Conservation (phyloP, 2,329 filamentous ascomycete species). For the Parastagonospora avenae region DNA sequence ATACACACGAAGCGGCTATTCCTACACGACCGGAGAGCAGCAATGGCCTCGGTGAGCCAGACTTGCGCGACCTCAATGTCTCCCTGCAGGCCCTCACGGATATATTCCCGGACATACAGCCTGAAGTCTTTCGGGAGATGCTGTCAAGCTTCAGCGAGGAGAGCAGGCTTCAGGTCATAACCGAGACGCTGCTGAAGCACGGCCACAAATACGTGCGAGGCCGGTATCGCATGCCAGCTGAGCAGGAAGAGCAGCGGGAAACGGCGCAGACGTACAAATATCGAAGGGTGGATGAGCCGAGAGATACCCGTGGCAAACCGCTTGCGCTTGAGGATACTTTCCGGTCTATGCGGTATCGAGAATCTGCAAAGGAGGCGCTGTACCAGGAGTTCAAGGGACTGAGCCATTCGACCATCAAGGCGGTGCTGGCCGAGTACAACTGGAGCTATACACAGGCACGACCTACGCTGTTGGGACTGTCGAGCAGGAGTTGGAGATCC, state of each 20-base stretch:
- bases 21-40: constrained; percentile 6
- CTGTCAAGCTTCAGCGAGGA: constrained; percentile 75
- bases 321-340: constrained; percentile 70
- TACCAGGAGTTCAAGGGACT: constrained; percentile 78
- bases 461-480: constrained; percentile 69
- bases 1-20: constrained; percentile 9
- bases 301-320: constrained; percentile 38
- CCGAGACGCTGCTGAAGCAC: constrained; percentile 76
- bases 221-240: constrained; percentile 54
- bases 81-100: constrained; percentile 70
- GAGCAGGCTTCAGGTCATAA: constrained; percentile 76
- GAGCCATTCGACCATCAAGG: constrained; percentile 74
- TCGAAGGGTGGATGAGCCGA: constrained; percentile 33
- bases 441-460: constrained; percentile 76
- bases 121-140: constrained; percentile 84
- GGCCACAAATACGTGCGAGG: constrained; percentile 73
- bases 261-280: constrained; percentile 41
- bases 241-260: constrained; percentile 43
- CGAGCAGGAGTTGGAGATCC: constrained; percentile 77
- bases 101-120: constrained; percentile 79
- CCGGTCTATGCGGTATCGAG: constrained; percentile 68
- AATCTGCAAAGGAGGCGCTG: constrained; percentile 69
- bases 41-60: constrained; percentile 56
- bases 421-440: constrained; percentile 80
- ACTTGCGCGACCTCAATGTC: constrained; percentile 72